Evolutionary conservation across 345 rosid species (phyloP), one percentile per base, ranked within the genome.

Genomic region (Garcia nutans): DNA sequence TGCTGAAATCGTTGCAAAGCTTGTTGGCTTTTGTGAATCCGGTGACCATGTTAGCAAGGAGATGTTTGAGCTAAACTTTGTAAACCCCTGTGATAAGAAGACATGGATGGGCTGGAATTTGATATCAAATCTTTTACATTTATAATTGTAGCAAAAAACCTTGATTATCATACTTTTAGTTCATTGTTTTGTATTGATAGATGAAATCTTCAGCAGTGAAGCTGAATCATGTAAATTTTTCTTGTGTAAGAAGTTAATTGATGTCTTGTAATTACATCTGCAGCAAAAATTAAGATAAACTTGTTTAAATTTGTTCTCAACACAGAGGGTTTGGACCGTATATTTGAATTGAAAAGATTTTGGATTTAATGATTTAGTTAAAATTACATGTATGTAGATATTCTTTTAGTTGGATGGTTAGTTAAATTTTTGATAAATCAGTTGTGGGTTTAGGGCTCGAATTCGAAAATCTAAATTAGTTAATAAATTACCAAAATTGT

Each of bases 41-140:
- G 91, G 92, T 6, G 97, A 89, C 49, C 88, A 84, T 72, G 83
- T 80, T 19, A 93, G 91, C 79, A 95, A 88, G 83, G 99, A 95
- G 82, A 95, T 95, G 99, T 93, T 93, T 76, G 93, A 89, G 79
- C 91, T 95, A 20, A 92, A 81, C 70, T 93, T 95, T 74, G 93
- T 81, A 0, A 83, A 86, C 68, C 96, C 96, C 45, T 80, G 78
- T 33, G 97, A 95, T 70, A 95, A 91, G 87, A 95, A 90, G 87
- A 73, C 96, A 20, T 90, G 97, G 96, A 89, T 86, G 90, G 97
- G 97, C n/a, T 93, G 97, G 99, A 95, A 88, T 84, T 83, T 95
- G 84, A 87, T 92, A 50, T 92, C 97, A 0, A 89, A 87, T 74
- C 84, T 95, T 73, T 77, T 94, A 60, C 89, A 92, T 78, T 82